A percentile compares a stretch with the other conserved stretches of the same genome.
phyloP scores from a whole-genome alignment of 2,329 filamentous ascomycete species.

The Exophiala sideris region DNA sequence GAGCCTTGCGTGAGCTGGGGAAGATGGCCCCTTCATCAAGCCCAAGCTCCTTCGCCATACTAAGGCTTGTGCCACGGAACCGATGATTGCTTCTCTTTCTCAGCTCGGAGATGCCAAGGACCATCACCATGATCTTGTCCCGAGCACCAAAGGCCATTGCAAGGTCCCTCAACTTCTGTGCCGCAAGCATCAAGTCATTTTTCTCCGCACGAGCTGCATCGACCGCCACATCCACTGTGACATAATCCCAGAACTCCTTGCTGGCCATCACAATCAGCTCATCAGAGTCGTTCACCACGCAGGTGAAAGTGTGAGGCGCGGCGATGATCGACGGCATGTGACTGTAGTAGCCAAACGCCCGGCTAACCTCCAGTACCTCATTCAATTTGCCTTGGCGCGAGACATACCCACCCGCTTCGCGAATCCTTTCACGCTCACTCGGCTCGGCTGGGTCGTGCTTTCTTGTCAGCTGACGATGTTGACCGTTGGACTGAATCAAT shows the following conservation, averaged over 20 bases:
- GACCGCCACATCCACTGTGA: conserved; percentile 83
- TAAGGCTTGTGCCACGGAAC: conserved; percentile 77
- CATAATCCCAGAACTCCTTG: conserved; percentile 90
- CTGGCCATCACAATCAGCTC: conserved; percentile 92
- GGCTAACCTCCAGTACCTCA: conserved; percentile 83
- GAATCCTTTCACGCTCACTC: conserved; percentile 78
- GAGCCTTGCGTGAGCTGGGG: conserved; percentile 62
- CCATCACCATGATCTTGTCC: conserved; percentile 98
- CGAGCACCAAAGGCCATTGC: conserved; percentile 93
- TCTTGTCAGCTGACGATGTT: conserved; percentile 75
- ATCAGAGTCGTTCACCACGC: conserved; percentile 79
- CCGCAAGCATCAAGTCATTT: conserved; percentile 86
- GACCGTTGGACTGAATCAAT: conserved; percentile 83
- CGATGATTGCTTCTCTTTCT: conserved; percentile 77
- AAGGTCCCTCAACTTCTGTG: conserved; percentile 89
- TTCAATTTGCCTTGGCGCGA: conserved; percentile 92
- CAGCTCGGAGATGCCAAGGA: conserved; percentile 87
- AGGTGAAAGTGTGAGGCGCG: conserved; percentile 75
- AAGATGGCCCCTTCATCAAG: conserved; percentile 59
- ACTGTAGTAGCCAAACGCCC: conserved; percentile 92
- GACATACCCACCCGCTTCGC: conserved; percentile 92
- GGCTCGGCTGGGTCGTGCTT: conserved; percentile 93
- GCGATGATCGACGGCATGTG: conserved; percentile 91
- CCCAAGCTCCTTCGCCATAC: conserved; percentile 72
- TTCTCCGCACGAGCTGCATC: conserved; percentile 86